Percentiles rank a stretch among this genome's conserved stretches.
phyloP scores from a whole-genome alignment of 345 rosid genomes.

The Eucalyptus decipiens region DNA sequence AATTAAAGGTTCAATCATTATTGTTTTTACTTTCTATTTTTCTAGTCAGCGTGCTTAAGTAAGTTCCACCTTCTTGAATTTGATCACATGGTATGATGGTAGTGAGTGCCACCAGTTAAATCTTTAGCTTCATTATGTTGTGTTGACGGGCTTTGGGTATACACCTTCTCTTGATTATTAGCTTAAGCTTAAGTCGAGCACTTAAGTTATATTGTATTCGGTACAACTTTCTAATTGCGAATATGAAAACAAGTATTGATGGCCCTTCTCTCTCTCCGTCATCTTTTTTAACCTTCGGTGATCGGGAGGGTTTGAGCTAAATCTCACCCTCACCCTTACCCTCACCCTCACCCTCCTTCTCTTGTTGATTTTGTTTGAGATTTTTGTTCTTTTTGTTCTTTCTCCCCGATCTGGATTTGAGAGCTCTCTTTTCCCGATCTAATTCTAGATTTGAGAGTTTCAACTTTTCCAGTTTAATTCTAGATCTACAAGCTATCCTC shows the following conservation, averaged over 20 bases:
- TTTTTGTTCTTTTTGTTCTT: no score
- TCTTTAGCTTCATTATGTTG: neutral
- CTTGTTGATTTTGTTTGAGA: no score
- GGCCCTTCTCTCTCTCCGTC: neutral
- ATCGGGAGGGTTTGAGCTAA: neutral
- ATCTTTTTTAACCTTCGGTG: no score
- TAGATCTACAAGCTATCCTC: neutral
- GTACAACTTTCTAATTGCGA: neutral
- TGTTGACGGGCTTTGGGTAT: neutral
- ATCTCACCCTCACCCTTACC: no score
- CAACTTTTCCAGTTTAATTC: rapidly evolving
- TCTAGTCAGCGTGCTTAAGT: neutral
- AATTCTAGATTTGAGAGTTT: no score
- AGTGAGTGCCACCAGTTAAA: neutral
- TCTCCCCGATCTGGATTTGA: neutral
- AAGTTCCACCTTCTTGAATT: neutral
- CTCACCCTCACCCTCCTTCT: neutral
- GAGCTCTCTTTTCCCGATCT: neutral
- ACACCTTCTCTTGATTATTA: neutral
- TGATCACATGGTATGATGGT: neutral
- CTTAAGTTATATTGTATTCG: neutral
- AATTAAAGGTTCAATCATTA: neutral
- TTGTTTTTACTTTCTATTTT: neutral
- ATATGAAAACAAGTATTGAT: no score
- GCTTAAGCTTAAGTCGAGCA: neutral